A percentile compares a stretch with the other conserved stretches of the same genome.
phyloP scores from a whole-genome alignment of 192 early-diverging fungal species.

The Chytriomyces sp. region DNA sequence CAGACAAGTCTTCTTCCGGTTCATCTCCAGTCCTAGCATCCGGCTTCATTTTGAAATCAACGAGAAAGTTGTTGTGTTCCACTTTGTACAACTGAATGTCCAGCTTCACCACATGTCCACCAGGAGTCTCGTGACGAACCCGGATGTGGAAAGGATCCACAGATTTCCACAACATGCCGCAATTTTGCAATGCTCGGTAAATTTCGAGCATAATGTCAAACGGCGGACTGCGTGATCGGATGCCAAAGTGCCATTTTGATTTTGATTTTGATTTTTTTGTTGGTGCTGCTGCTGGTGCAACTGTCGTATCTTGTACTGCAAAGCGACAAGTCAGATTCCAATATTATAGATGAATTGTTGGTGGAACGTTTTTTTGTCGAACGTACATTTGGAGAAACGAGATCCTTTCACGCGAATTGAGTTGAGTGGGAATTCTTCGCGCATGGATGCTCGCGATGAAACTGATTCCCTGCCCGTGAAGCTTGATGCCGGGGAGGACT shows the following conservation, averaged over 20 bases:
- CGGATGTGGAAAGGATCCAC: slow-evolving; percentile 86
- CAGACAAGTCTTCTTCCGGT: slow-evolving; percentile 27
- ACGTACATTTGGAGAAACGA: slow-evolving; percentile 9
- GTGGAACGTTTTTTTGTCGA: neutral
- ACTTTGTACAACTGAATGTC: slow-evolving; percentile 95
- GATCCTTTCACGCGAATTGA: slow-evolving; percentile 28
- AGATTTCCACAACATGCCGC: slow-evolving; percentile 92
- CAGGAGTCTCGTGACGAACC: slow-evolving; percentile 22
- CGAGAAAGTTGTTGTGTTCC: slow-evolving; percentile 88
- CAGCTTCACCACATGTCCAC: slow-evolving; percentile 74
- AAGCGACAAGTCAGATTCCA: neutral
- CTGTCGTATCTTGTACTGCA: neutral
- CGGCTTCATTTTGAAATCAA: slow-evolving; percentile 85
- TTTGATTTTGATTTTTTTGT: slow-evolving; percentile 54
- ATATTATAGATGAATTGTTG: neutral
- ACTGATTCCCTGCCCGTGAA: slow-evolving; percentile 10
- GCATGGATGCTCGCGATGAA: slow-evolving; percentile 25
- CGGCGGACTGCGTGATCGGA: slow-evolving; percentile 87
- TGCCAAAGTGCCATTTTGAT: slow-evolving; percentile 98
- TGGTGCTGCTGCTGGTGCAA: neutral
- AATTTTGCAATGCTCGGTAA: slow-evolving; percentile 86
- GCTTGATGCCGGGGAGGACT: slow-evolving; percentile 58
- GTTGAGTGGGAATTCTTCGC: slow-evolving; percentile 18
- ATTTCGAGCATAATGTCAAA: slow-evolving; percentile 98
- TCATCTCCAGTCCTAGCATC: slow-evolving; percentile 49